Base-by-base conservation (phyloP, 345 rosid genomes). In the Balakata baccata region DNA sequence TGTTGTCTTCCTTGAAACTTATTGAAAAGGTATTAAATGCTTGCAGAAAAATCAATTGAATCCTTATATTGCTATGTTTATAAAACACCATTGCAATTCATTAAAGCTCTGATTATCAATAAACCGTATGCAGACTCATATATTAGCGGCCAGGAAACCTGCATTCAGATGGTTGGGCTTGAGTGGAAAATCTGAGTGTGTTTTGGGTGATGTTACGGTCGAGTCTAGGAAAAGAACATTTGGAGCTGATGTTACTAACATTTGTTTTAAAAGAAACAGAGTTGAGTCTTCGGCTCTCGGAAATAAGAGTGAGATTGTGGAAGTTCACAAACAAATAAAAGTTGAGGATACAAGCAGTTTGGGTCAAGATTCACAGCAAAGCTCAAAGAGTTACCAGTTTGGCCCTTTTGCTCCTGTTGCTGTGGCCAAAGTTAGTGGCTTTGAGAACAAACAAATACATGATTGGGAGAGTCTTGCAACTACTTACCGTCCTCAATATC, bases 91-190 rank as follows among this genome's bases (percentile, higher is more conserved):
- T 34, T 6, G 4, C 22, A 45, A 58, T 54, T 20, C 14, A 14
- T 79, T 66, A 12, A 20, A 66, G 66, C 60, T 62, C 52, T 66
- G 20, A 66, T 34, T 18, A 70, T 54, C 43, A 68, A 54, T 46
- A 16, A 65, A 37, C 66, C 39, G 23, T 53, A 41, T 81, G 78
- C 83, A 80, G 79, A 80, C 83, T 29, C 83, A 72, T 29, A 68
- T 77, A 13, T 52, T 67, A 60, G 79, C 75, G 16, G 20, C 74
- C 41, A 72, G 79, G 79, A 80, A 80, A 72, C 83, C 83, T 54
- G 83, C 83, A 18, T 80, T 75, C 51, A 80, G 79, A 52, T 75
- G 83, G 79, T 54, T 80, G 46, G 83, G 83, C 5, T 53, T 67
- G n/a, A 57, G 69, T 39, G 76, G 68, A 20, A 72, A 71, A 75